A percentile compares a stretch with the other conserved stretches of the same genome.
These are phyloP conservation scores for Phytophthora pinifolia DNA, from an alignment of 352 stramenopile species.

Conservation along the genomic window DNA sequence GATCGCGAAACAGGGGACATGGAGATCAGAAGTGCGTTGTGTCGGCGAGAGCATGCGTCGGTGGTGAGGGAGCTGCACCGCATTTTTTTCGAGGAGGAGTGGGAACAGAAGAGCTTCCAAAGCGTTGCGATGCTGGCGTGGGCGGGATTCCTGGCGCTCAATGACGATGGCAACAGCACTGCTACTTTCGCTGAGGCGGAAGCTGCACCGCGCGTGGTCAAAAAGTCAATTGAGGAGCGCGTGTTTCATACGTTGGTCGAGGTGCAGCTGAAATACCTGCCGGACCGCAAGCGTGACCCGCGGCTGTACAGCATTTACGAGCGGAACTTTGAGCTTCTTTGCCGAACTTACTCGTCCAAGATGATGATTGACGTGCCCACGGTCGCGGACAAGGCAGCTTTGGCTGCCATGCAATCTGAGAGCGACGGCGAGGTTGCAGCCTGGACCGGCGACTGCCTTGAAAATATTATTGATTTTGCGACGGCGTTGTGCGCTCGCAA, in stretches of 20 bases:
- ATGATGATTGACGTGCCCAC: conserved; percentile 84
- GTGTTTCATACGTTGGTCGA: conserved; percentile 73
- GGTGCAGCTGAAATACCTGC: conserved; percentile 74
- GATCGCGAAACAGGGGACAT: conserved; percentile 63
- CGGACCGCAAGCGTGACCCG: conserved; percentile 69
- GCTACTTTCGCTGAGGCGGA: conserved; percentile 66
- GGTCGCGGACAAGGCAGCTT: conserved; percentile 59
- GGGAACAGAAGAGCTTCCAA: conserved; percentile 69
- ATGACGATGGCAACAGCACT: conserved; percentile 33
- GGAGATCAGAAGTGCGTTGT: conserved; percentile 42
- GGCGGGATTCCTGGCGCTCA: conserved; percentile 58
- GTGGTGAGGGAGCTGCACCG: conserved; percentile 63
- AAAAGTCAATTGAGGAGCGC: conserved; percentile 64
- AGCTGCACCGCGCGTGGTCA: conserved; percentile 49
- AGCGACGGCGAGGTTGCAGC: conserved; percentile 50
- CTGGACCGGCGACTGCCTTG: conserved; percentile 76
- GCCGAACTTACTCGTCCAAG: conserved; percentile 71
- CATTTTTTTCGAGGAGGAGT: conserved; percentile 63
- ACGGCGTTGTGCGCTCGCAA: conserved; percentile 61
- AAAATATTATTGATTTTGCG: conserved; percentile 79
- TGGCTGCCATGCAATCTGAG: conserved; percentile 70
- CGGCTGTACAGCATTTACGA: conserved; percentile 75
- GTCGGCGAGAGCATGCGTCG: conserved; percentile 40
- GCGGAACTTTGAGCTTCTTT: conserved; percentile 65
- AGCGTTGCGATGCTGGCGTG: conserved; percentile 78